phyloP scores from a whole-genome alignment of 140 eudicot genomes.

The Ambrosia hybrid region DNA sequence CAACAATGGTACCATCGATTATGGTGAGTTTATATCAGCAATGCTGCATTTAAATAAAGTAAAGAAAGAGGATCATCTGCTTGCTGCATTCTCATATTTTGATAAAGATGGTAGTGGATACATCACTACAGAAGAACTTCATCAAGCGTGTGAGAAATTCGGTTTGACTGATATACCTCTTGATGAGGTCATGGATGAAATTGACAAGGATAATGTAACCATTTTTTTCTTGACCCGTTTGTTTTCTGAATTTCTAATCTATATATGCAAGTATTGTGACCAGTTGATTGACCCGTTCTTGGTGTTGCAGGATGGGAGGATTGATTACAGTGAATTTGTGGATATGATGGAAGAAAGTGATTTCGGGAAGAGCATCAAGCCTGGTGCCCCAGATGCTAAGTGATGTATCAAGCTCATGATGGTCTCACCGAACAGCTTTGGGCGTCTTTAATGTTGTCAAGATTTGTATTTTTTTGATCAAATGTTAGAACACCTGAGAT shows the following conservation, averaged over 20 bases:
- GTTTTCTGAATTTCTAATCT: neutral
- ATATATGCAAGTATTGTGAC: neutral
- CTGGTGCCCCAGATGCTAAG: slow-evolving; percentile 16
- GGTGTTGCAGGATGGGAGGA: slow-evolving; percentile 53
- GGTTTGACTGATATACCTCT: slow-evolving; percentile 42
- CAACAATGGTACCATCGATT: slow-evolving; percentile 51
- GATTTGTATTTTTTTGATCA: neutral
- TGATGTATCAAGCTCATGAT: neutral
- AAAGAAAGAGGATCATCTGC: slow-evolving; percentile 48
- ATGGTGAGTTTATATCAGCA: slow-evolving; percentile 51
- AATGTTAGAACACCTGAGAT: too few relatives aligned
- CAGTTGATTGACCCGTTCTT: neutral
- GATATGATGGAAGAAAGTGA: slow-evolving; percentile 66
- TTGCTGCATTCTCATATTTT: slow-evolving; percentile 50
- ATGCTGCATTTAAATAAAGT: slow-evolving; percentile 48
- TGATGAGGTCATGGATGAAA: slow-evolving; percentile 44
- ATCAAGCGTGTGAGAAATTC: slow-evolving; percentile 46
- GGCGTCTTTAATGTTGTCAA: neutral
- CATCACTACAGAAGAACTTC: slow-evolving; percentile 50
- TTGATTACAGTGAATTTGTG: slow-evolving; percentile 60
- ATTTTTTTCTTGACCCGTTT: neutral
- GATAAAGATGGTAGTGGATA: slow-evolving; percentile 63
- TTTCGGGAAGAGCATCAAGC: slow-evolving; percentile 37
- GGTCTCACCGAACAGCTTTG: neutral
- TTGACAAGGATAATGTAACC: slow-evolving; percentile 46